phyloP scores from a whole-genome alignment of 306 rosid species.

The Lathyrus aphaca region DNA sequence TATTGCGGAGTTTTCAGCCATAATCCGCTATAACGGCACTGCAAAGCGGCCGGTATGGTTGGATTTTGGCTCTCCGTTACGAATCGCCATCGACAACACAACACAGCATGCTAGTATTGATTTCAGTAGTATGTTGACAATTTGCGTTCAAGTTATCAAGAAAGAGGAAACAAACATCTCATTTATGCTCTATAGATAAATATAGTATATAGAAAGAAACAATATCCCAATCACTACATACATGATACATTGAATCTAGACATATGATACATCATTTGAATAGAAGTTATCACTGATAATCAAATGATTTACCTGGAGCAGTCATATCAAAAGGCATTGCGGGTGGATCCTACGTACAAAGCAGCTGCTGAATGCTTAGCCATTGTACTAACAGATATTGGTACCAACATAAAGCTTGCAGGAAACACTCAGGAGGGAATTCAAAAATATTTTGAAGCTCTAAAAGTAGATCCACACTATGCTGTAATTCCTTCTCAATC shows the following conservation, averaged over 20 bases:
- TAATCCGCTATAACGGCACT: too few relatives aligned
- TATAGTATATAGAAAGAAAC: constrained; percentile 3
- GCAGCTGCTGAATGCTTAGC: constrained; percentile 95
- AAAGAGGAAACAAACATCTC: background rate
- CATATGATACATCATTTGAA: constrained; percentile 8
- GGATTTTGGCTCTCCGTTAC: too few relatives aligned
- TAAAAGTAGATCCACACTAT: constrained; percentile 87
- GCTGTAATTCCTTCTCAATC: constrained; percentile 67
- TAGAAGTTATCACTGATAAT: constrained; percentile 3
- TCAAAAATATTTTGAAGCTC: constrained; percentile 97
- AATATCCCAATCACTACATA: constrained; percentile 22
- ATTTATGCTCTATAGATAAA: background rate
- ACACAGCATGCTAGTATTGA: background rate
- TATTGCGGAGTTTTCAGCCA: too few relatives aligned
- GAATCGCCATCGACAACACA: too few relatives aligned
- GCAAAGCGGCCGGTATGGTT: too few relatives aligned
- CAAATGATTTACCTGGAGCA: constrained; percentile 55
- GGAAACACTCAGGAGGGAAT: constrained; percentile 96
- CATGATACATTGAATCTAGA: constrained; percentile 5
- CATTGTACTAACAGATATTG: constrained; percentile 96
- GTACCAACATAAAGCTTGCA: constrained; percentile 95
- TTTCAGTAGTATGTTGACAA: constrained; percentile 35
- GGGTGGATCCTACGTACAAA: constrained; percentile 77
- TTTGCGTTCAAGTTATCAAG: constrained; percentile 17
- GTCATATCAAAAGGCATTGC: constrained; percentile 95